Evolutionary conservation across 202 grass and related monocot genomes (phyloP), one percentile per base, ranked within the genome.

Genomic region (Musa balbisiana): DNA sequence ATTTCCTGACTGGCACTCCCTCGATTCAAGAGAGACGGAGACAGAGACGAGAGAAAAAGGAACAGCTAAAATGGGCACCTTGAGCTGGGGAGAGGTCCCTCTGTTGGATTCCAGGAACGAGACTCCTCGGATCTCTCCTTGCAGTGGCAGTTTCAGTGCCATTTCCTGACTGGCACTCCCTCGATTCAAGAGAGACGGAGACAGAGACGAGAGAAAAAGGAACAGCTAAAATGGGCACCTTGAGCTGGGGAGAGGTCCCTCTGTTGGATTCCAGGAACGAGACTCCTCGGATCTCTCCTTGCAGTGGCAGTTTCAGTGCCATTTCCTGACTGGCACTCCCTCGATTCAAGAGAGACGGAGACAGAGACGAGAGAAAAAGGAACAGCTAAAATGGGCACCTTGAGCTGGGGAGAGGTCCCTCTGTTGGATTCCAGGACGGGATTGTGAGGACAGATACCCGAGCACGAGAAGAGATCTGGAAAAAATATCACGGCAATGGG

Each of bases 121-220:
- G 53, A 83, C 79, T 0, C 64, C 72, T 50, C 83, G 76, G 49
- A 90, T 76, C 75, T 95, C 89, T 16, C 83, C 87, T 13, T 81
- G 55, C 66, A 87, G 81, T 52, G 91, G 83, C 10, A 81, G 49
- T 72, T 88, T 92, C 53, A 99, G 85, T 26, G 87, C 81, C 95
- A 99, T 97, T 71, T 58, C 29, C 55, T 69, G 29, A 17, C 22
- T 3, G 8, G 4, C 67, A 20, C 67, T 51, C 15, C 8, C 17
- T 69, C 10, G 63, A 65, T 65, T 25, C 63, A 65, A 25, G 22
- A 65, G 26, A 27, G 10, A 10, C 33, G 63, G 22, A 24, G 63
- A 9, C 1, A 27, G 23, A 65, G 10, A 11, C 22, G 6, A 19
- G 23, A 11, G n/a, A 23, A 11, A 11, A 25, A 27, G 23, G 15